Conservation (phyloP, 2,329 filamentous ascomycete species). For the Fusarium sp. region DNA sequence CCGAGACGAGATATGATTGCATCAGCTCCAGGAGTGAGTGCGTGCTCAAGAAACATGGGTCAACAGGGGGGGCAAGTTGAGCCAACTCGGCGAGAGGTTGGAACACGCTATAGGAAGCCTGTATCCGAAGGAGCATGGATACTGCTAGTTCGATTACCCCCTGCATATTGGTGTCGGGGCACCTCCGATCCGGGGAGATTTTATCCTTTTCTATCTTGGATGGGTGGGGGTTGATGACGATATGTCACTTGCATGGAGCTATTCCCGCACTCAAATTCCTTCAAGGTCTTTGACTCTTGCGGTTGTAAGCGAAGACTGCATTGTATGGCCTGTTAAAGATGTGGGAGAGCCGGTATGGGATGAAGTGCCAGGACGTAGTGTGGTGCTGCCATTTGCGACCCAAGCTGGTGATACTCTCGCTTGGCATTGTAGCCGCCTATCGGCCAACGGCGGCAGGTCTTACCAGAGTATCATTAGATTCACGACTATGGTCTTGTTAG, state of each 20-base stretch:
- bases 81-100: background rate
- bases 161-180: background rate
- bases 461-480: no score
- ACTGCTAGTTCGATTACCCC: background rate
- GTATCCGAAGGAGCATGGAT: background rate
- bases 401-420: background rate
- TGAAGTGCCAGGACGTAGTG: background rate
- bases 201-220: background rate
- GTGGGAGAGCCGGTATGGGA: background rate
- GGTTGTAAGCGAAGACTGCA: no score
- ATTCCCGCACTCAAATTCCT: background rate
- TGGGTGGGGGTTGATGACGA: slow-evolving; percentile 1
- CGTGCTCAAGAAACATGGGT: slow-evolving; percentile 1
- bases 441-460: background rate
- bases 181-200: background rate
- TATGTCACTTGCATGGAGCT: background rate
- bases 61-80: background rate
- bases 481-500: no score
- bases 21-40: background rate
- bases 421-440: background rate
- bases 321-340: background rate
- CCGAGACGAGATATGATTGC: background rate
- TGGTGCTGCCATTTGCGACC: background rate
- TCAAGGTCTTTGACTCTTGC: background rate
- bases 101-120: slow-evolving; percentile 2